Evolutionary conservation across 345 rosid genomes (phyloP).

Genomic region (Anastatica hierochuntica): DNA sequence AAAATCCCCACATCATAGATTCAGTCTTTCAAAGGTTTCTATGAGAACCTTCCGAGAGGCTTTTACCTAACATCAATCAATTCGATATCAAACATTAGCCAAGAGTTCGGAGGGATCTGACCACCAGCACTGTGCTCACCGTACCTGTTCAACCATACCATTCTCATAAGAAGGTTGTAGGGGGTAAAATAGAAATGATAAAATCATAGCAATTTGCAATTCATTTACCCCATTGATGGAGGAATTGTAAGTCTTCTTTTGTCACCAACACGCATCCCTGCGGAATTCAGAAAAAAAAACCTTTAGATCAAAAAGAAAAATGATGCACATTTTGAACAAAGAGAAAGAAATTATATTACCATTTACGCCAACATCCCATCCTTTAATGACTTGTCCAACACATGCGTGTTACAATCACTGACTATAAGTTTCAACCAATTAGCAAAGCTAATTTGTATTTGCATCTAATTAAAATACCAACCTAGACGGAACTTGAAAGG

Average conservation of each 20-base stretch:
- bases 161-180: background rate
- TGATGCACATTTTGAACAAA: background rate
- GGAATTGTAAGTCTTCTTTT: conserved; percentile 65
- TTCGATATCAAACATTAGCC: conserved; percentile 61
- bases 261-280: conserved; percentile 73
- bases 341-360: conserved; percentile 36
- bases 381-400: conserved; percentile 82
- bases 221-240: conserved; percentile 56
- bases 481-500: conserved; percentile 92
- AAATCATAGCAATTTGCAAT: background rate
- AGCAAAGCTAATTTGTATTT: no score
- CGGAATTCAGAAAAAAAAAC: background rate
- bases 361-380: conserved; percentile 95
- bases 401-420: conserved; percentile 35
- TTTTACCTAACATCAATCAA: conserved; percentile 36
- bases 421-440: background rate
- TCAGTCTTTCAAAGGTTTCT: background rate
- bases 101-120: conserved; percentile 46
- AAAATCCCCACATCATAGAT: background rate
- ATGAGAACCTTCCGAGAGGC: background rate
- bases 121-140: conserved; percentile 37
- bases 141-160: conserved; percentile 32
- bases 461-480: background rate
- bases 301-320: background rate
- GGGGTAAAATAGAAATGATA: background rate